Evolutionary conservation across 2,329 filamentous ascomycete genomes (phyloP), one percentile per base, ranked within the genome.

Genomic region (Xenoacremonium recifei): DNA sequence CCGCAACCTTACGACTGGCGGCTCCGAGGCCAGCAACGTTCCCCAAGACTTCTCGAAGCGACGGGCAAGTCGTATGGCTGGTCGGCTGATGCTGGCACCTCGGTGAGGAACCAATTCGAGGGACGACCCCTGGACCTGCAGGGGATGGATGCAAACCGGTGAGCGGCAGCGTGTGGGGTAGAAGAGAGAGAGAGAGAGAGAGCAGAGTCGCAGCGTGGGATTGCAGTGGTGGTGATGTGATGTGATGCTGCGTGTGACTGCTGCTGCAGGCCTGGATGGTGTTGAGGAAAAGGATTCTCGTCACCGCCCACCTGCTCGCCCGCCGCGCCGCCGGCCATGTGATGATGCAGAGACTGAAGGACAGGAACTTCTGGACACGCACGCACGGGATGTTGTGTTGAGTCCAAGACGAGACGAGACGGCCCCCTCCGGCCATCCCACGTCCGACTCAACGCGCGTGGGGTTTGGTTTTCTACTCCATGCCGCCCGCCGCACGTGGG

Each of bases 131-230:
- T 30, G 7, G 21, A 11, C 31, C 30, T 44, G 37, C 40, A 44
- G 42, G 44, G 44, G 27, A 37, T 37, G 35, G n/a, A n/a, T n/a
- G n/a, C n/a, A 27, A 38, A 38, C 45, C 45, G 45, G 45, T 47
- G 35, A 44, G 27, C 37, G 35, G 35, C 21, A 31, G 15, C 19
- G 21, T 47, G 40, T 44, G 45, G 45, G 45, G 40, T 41, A 44
- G 40, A 40, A 15, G n/a, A 9, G 29, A 11, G 29, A n/a, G n/a
- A n/a, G n/a, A n/a, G n/a, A n/a, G n/a, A n/a, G n/a, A n/a, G n/a
- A n/a, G n/a, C n/a, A n/a, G n/a, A n/a, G n/a, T n/a, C n/a, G n/a
- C n/a, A n/a, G n/a, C n/a, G n/a, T n/a, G n/a, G n/a, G n/a, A n/a
- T n/a, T n/a, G n/a, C n/a, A n/a, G n/a, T n/a, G n/a, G n/a, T n/a